Conservation (phyloP, 768 basidiomycete genomes). For the Mycena belliarum region DNA sequence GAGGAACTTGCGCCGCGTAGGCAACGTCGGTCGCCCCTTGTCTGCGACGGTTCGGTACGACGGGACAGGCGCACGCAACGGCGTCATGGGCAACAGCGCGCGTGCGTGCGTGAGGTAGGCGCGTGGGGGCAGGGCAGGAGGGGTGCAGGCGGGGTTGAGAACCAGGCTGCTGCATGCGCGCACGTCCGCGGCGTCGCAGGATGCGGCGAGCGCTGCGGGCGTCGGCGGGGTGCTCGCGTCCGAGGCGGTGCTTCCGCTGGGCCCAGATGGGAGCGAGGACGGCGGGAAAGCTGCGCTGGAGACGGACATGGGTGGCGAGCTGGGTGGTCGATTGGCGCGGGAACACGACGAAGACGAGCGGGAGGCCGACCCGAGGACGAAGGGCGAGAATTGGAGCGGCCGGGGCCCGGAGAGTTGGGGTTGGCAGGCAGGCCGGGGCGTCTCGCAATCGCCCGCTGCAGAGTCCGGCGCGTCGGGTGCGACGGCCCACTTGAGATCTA, state of each 20-base stretch:
- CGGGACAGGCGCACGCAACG: too few species aligned
- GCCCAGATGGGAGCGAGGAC: not conserved
- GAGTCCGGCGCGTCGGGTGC: not conserved
- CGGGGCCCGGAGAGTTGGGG: not conserved
- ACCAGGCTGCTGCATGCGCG: not conserved
- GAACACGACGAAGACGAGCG: not conserved
- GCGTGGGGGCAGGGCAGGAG: not conserved
- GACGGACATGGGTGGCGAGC: not conserved
- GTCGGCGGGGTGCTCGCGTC: not conserved
- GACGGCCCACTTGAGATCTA: not conserved
- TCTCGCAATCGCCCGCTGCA: not conserved
- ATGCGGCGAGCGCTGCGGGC: not conserved
- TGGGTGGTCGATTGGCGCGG: not conserved
- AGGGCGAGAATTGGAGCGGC: not conserved
- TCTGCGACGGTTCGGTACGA: not conserved
- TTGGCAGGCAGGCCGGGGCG: not conserved
- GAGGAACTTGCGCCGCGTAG: not conserved
- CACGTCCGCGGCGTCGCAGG: not conserved
- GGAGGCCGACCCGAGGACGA: not conserved
- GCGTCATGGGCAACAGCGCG: too few species aligned
- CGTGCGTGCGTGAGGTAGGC: not conserved
- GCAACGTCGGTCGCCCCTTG: not conserved
- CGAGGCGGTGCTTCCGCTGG: not conserved
- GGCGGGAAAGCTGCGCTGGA: not conserved
- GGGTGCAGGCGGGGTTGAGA: not conserved